Evolutionary conservation across 2,329 filamentous ascomycete genomes (phyloP), one percentile per base, ranked within the genome.

Genomic region (Lachnellula arida): DNA sequence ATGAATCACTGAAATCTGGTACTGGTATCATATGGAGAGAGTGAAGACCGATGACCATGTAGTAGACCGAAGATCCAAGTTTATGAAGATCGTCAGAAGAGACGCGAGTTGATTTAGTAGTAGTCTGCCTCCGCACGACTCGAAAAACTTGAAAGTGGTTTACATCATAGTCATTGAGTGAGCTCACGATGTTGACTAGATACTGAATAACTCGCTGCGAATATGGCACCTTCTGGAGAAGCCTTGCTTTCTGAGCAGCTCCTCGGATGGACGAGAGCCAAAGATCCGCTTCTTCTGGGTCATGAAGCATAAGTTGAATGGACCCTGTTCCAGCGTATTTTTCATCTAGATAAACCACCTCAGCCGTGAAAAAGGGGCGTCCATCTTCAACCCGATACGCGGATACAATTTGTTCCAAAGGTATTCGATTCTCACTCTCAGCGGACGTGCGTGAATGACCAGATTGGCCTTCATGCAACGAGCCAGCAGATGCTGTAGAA

Each of bases 11-110:
- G 19, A 77, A 73, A 62, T 84, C 87, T 43, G 82, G 78, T 34
- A 86, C 67, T n/a, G 85, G 84, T 46, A 89, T 78, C 49, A 89
- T 65, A 71, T 89, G 86, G 35, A 89, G 73, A 67, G 86, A 87
- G 72, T 88, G 84, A 34, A 86, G 77, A 19, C 86, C 86, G 66
- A 89, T 78, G 6, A 81, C 85, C 59, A 89, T 76, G 66, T 88
- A 88, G 70, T 82, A 88, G 23, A 87, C 80, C 9, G 80, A 82
- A 9, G 84, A 82, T 40, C 79, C 79, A 28, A 85, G 71, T 65
- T 88, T 88, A 49, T 82, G 77, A 44, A 88, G 69, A 62, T 89
- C 86, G 57, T 89, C 86, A 15, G 81, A 80, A 7, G 86, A 86
- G 3, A 82, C 78, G 53, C 81, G 75, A 22, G 75, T 73, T 34